Percentiles rank a stretch among this genome's conserved stretches.
phyloP scores from a whole-genome alignment of 352 stramenopile species.

The Halophytophthora batemanensis region DNA sequence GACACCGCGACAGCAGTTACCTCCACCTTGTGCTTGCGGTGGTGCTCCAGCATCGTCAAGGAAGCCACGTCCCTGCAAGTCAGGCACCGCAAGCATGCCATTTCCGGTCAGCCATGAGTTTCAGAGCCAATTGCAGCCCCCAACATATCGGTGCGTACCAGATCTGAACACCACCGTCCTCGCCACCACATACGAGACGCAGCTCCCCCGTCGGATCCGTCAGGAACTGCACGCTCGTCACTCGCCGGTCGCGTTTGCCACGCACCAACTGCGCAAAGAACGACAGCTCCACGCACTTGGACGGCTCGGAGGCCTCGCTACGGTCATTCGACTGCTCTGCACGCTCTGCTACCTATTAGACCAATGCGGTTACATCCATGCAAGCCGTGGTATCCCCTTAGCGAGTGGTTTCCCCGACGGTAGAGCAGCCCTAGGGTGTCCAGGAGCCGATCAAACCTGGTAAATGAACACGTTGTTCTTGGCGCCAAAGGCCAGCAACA shows the following conservation, averaged over 20 bases:
- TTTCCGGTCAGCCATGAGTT: not conserved
- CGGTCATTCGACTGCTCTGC: not conserved
- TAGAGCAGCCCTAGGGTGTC: too few relatives aligned
- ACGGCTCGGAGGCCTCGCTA: too few relatives aligned
- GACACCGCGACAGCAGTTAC: constrained; percentile 47
- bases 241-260: constrained; percentile 54
- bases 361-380: not conserved
- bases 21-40: constrained; percentile 59
- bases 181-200: constrained; percentile 49
- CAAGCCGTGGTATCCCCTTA: not conserved
- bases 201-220: constrained; percentile 26
- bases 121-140: constrained; percentile 1
- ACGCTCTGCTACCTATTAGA: not conserved
- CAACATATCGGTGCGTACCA: constrained; percentile 29
- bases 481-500: constrained; percentile 56
- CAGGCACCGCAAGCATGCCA: not conserved
- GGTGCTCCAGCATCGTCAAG: constrained; percentile 49
- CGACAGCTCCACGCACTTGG: constrained; percentile 8
- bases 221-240: constrained; percentile 56
- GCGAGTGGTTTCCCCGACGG: too few relatives aligned
- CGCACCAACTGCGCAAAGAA: constrained; percentile 56
- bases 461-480: constrained; percentile 66
- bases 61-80: constrained; percentile 45
- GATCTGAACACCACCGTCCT: constrained; percentile 72
- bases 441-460: constrained; percentile 27